Percentiles rank a stretch among this genome's conserved stretches.
These are phyloP conservation scores for Melampsora americana DNA, from an alignment of 1,284 basidiomycete species.

Conservation along the genomic window DNA sequence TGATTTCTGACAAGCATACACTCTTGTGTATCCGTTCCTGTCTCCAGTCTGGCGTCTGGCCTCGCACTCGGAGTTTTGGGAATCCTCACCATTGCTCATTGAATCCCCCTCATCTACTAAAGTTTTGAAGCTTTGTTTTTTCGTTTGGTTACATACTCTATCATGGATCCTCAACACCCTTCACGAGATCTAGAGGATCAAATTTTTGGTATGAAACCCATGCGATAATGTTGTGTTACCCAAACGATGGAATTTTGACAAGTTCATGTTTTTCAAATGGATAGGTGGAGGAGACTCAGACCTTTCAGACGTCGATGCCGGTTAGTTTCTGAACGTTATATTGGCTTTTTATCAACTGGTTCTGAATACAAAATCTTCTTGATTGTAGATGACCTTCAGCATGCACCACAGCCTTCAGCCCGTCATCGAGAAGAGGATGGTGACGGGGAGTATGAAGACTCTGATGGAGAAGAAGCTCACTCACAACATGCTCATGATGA, in stretches of 20 bases:
- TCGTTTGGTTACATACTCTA: no score
- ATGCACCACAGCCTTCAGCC: neutral
- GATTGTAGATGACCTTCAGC: neutral
- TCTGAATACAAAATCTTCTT: neutral
- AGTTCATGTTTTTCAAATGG: neutral
- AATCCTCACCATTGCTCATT: no score
- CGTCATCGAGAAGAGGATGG: neutral
- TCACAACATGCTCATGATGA: neutral
- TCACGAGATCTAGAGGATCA: conserved; percentile 29
- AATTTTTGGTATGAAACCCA: conserved; percentile 20
- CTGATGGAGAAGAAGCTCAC: neutral
- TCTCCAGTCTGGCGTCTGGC: no score
- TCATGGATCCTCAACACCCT: neutral
- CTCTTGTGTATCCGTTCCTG: no score
- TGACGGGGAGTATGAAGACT: neutral
- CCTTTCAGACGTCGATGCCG: conserved; percentile 28
- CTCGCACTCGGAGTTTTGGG: no score
- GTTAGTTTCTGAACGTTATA: neutral
- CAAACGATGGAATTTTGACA: neutral
- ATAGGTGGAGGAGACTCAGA: conserved; percentile 38
- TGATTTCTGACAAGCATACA: no score
- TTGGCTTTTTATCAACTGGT: neutral
- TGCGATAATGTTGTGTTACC: neutral
- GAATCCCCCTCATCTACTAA: no score
- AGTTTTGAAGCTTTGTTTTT: no score